phyloP scores from a whole-genome alignment of 176 grass and related monocot genomes.

The Rhynchospora tenuis region DNA sequence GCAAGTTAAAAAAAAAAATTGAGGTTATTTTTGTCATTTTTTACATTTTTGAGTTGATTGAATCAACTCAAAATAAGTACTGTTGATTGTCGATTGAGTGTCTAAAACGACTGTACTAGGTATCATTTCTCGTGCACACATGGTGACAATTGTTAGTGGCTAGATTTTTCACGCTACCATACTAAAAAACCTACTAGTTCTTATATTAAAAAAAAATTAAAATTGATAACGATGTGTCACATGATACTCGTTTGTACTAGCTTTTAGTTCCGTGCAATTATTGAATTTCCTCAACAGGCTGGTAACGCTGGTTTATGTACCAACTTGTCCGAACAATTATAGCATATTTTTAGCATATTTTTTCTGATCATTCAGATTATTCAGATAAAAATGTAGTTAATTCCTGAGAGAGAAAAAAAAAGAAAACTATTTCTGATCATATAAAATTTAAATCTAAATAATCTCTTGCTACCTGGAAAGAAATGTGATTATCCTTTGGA shows the following conservation, averaged over 20 bases:
- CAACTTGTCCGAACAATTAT: not conserved
- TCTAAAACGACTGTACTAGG: not conserved
- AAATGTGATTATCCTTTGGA: constrained; percentile 89
- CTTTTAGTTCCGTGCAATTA: constrained; percentile 1
- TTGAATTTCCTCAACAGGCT: not conserved
- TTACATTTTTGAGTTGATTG: not conserved
- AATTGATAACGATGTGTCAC: not conserved
- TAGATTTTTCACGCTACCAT: not conserved
- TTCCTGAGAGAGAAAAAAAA: not conserved
- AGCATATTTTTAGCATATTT: no score
- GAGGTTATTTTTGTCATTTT: not conserved
- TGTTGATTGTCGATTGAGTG: not conserved
- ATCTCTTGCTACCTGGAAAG: constrained; percentile 55
- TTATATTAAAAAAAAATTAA: not conserved
- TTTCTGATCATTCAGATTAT: not conserved
- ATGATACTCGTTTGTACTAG: not conserved
- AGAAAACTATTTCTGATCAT: not conserved
- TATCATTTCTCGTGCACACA: not conserved
- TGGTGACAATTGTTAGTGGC: not conserved
- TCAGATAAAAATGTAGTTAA: not conserved
- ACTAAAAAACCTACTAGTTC: not conserved
- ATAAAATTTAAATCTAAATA: not conserved
- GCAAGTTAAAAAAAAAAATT: not conserved
- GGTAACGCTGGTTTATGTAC: not conserved
- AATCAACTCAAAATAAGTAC: not conserved